phyloP scores from a whole-genome alignment of 192 early-diverging fungal species.

The Irineochytrium annulatum region DNA sequence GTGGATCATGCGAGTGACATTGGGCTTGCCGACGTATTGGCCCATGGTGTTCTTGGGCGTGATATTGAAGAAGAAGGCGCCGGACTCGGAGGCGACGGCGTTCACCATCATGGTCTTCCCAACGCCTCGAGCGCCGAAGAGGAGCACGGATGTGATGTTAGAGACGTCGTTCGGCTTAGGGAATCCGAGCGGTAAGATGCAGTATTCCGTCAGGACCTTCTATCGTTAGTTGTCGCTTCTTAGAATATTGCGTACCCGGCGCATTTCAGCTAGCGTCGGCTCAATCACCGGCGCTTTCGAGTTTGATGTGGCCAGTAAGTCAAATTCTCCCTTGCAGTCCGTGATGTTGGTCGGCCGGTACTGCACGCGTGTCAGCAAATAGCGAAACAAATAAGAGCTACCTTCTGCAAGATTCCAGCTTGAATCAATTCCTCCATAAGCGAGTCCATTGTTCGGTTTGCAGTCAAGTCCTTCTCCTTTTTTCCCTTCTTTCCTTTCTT shows the following conservation, averaged over 20 bases:
- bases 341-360: constrained; percentile 12
- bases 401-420: constrained; percentile 50
- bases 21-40: constrained; percentile 53
- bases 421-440: constrained; percentile 55
- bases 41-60: constrained; percentile 54
- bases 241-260: constrained; percentile 27
- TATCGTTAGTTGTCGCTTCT: background rate
- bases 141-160: constrained; percentile 35
- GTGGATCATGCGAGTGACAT: constrained; percentile 54
- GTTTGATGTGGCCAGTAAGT: constrained; percentile 33
- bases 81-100: constrained; percentile 51
- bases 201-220: constrained; percentile 50
- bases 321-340: constrained; percentile 44
- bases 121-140: constrained; percentile 50
- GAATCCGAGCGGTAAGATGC: constrained; percentile 48
- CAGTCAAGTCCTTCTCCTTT: constrained; percentile 63
- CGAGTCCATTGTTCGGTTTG: constrained; percentile 57
- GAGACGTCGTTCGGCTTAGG: constrained; percentile 31
- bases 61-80: constrained; percentile 54
- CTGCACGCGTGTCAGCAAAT: constrained; percentile 12
- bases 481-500: constrained; percentile 53
- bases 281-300: constrained; percentile 38
- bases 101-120: constrained; percentile 57
- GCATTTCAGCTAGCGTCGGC: constrained; percentile 48
- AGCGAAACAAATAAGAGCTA: constrained; percentile 9